These are phyloP conservation scores for Pyracantha coccinea DNA, from an alignment of 331 rosid genomes.

Conservation along the genomic window DNA sequence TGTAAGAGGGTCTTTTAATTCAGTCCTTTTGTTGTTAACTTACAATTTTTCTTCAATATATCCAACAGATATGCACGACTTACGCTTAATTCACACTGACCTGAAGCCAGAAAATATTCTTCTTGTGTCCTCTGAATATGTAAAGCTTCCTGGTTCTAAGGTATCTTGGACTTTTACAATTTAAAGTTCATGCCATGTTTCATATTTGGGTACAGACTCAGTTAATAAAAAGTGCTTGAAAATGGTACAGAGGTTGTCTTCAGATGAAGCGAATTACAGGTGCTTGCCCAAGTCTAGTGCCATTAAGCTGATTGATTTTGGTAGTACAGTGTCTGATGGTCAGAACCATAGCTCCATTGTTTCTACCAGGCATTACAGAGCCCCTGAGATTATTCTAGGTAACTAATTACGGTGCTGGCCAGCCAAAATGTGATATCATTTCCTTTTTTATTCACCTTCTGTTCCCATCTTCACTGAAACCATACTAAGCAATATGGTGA, in stretches of 20 bases:
- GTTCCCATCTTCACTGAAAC: constrained; percentile 9
- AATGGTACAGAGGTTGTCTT: constrained; percentile 82
- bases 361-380: constrained; percentile 79
- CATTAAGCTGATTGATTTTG: constrained; percentile 83
- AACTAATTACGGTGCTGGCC: constrained; percentile 38
- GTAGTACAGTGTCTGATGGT: constrained; percentile 75
- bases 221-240: constrained; percentile 30
- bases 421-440: constrained; percentile 24
- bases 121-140: constrained; percentile 60
- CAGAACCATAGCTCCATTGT: constrained; percentile 75
- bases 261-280: constrained; percentile 69
- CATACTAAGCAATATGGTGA: not conserved
- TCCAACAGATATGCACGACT: constrained; percentile 75
- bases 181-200: not conserved
- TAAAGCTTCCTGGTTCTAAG: constrained; percentile 70
- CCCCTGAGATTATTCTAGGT: constrained; percentile 84
- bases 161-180: constrained; percentile 22
- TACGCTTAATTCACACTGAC: constrained; percentile 74
- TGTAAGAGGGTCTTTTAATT: constrained; percentile 8
- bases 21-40: constrained; percentile 18
- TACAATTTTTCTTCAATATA: constrained; percentile 32
- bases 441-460: constrained; percentile 12
- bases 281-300: constrained; percentile 82
- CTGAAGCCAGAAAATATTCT: constrained; percentile 82
- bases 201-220: constrained; percentile 26